A percentile compares a stretch with the other conserved stretches of the same genome.
phyloP scores from a whole-genome alignment of 2,329 filamentous ascomycete species.

The Colletotrichum coccodes region DNA sequence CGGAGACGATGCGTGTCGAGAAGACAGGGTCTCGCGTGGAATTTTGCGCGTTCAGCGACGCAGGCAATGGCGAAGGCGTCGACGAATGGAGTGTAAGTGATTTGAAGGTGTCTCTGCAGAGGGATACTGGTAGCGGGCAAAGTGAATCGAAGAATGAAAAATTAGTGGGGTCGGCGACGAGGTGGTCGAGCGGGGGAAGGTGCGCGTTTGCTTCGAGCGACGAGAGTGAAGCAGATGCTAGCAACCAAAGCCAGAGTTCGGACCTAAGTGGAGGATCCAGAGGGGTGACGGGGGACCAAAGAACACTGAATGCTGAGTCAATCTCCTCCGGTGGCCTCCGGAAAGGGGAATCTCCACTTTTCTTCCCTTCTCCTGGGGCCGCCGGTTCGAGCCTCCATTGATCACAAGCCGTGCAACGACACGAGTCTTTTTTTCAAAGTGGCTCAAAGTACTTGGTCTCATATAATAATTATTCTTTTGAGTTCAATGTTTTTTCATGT shows the following conservation, averaged over 20 bases:
- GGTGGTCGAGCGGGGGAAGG: constrained; percentile 45
- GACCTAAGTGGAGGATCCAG: neutral
- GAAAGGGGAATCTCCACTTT: constrained; percentile 1
- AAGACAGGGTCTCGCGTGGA: neutral
- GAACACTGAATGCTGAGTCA: constrained; percentile 10
- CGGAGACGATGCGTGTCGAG: neutral
- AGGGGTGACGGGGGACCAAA: neutral
- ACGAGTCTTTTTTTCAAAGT: too few relatives aligned
- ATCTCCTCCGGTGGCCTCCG: neutral
- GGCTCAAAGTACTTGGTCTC: neutral
- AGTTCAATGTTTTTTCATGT: too few relatives aligned
- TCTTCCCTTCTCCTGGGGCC: neutral
- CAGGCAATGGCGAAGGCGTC: neutral
- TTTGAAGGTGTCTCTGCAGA: constrained; percentile 5
- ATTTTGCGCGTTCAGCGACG: neutral
- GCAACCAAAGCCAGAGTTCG: neutral
- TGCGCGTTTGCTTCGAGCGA: constrained; percentile 9
- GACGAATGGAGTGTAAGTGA: constrained; percentile 25
- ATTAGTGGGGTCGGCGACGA: constrained; percentile 37
- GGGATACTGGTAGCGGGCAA: constrained; percentile 33
- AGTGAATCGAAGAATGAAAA: constrained; percentile 35
- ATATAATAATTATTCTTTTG: too few relatives aligned
- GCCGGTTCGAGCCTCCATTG: constrained; percentile 18
- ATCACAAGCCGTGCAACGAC: neutral
- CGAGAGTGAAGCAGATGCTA: neutral